phyloP scores from a whole-genome alignment of 2,329 filamentous ascomycete genomes.

The Ceratocystis papillata region DNA sequence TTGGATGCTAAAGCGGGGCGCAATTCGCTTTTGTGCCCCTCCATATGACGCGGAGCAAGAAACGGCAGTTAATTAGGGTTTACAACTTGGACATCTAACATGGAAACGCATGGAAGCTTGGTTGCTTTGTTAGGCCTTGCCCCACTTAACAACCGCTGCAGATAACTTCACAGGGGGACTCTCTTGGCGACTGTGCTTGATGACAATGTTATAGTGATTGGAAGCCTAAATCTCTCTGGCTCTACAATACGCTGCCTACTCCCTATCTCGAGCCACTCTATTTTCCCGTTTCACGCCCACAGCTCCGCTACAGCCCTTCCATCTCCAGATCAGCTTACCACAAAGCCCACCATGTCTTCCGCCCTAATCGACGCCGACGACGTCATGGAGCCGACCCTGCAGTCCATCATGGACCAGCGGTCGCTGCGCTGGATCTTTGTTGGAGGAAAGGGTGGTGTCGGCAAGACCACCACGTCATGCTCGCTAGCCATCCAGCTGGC shows the following conservation, averaged over 20 bases:
- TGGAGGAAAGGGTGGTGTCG: conserved; percentile 93
- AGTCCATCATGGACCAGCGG: conserved; percentile 90
- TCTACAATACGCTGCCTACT: background rate
- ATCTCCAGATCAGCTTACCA: background rate
- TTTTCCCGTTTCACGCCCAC: background rate
- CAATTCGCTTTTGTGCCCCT: background rate
- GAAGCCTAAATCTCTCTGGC: background rate
- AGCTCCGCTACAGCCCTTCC: background rate
- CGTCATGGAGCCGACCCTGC: conserved; percentile 79
- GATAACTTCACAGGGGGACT: background rate
- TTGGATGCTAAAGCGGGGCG: background rate
- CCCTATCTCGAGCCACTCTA: background rate
- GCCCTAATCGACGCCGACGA: conserved; percentile 46
- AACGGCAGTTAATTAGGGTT: background rate
- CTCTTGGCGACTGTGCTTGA: background rate
- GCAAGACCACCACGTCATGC: conserved; percentile 98
- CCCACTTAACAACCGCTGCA: background rate
- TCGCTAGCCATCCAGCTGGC: conserved; percentile 96
- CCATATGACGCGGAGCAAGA: background rate
- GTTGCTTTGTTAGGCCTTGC: background rate
- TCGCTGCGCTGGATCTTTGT: conserved; percentile 98
- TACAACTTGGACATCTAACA: background rate
- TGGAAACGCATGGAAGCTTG: conserved; percentile 4
- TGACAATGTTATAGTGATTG: background rate
- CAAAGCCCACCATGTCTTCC: conserved; percentile 33